Conservation (phyloP, 495 filamentous ascomycete genomes). For the Talaromyces thailandensis region DNA sequence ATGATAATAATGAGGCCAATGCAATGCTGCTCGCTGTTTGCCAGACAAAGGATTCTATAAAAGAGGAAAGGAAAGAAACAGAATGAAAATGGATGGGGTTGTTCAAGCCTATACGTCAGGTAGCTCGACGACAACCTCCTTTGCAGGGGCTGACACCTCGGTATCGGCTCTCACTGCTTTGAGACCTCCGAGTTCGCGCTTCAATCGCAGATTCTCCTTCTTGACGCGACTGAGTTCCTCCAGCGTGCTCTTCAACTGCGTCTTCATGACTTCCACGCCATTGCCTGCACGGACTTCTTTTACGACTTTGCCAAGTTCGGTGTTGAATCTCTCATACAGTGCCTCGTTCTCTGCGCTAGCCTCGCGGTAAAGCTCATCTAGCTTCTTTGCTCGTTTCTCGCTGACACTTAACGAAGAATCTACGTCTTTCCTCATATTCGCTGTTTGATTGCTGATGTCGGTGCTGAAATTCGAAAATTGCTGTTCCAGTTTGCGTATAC, state of each 20-base stretch:
- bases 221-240: conserved; percentile 64
- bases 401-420: conserved; percentile 59
- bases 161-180: conserved; percentile 34
- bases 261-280: conserved; percentile 62
- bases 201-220: conserved; percentile 67
- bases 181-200: conserved; percentile 48
- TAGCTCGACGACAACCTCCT: neutral
- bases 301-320: conserved; percentile 76
- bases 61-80: neutral
- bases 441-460: conserved; percentile 51
- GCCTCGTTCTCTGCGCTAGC: conserved; percentile 89
- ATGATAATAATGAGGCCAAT: conserved; percentile 4
- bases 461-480: conserved; percentile 51
- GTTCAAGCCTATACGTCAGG: neutral
- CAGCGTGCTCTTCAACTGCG: conserved; percentile 53
- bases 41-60: neutral
- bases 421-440: conserved; percentile 55
- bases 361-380: conserved; percentile 86
- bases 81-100: neutral
- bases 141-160: conserved; percentile 15
- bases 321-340: conserved; percentile 87
- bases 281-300: conserved; percentile 64
- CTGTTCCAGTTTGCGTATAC: conserved; percentile 55
- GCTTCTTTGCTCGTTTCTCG: conserved; percentile 69
- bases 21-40: neutral